Evolutionary conservation across 768 basidiomycete genomes (phyloP), one percentile per base, ranked within the genome.

Genomic region (Rossbeevera mucosa): DNA sequence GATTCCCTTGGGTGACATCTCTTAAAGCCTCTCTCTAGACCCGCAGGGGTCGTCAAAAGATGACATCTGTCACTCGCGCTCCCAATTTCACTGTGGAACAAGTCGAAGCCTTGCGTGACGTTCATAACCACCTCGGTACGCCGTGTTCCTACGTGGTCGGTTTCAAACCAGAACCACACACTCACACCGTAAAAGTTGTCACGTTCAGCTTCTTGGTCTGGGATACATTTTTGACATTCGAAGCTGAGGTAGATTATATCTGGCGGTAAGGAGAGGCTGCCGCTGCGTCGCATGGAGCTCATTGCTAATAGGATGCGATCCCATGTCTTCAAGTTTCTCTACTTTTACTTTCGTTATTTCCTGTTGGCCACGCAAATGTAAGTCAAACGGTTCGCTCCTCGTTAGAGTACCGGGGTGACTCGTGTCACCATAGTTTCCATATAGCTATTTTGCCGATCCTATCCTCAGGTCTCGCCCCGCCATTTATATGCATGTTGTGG

Each of bases 151-250:
- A 3, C 8, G 26, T 26, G 11, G 11, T 7, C 21, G 5, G 2
- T 7, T 42, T n/a, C 28, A 14, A 18, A n/a, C n/a, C 14, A 29
- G 26, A 9, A 13, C 36, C 33, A 22, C 14, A 33, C 14, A 22
- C 28, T 60, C 13, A 55, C 22, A 21, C 11, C 18, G 4, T 11
- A 1, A 49, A 52, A 61, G 72, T 63, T 24, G 64, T 67, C 1
- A 60, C 64, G 2, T 42, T 64, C 24, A 43, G 51, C 11, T 53
- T 72, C 26, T 46, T 62, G 44, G 48, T 70, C 8, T 70, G 63
- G 55, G 72, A 72, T 22, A 47, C 58, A 13, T 16, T 72, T 5
- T 47, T 64, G 31, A 65, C 66, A 2, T 53, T 64, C 29, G 56
- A 56, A 26, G 59, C 50, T 12, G 71, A 69, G 45, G 54, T 61